Percentiles rank a stretch among this genome's conserved stretches.
phyloP scores from a whole-genome alignment of 23 red algal species.

The Gracilaria domingensis region DNA sequence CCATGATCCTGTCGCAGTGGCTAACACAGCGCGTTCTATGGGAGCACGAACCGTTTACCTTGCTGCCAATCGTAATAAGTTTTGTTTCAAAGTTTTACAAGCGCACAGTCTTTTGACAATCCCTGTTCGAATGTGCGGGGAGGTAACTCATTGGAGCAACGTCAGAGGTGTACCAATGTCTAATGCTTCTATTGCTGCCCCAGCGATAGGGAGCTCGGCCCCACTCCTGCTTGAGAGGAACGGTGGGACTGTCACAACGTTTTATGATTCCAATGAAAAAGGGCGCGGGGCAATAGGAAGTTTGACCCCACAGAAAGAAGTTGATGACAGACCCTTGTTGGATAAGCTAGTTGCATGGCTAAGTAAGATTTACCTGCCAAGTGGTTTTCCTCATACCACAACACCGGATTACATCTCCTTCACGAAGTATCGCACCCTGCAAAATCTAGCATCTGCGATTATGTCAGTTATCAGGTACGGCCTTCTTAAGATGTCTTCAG shows the following conservation, averaged over 20 bases:
- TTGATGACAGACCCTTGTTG: slow-evolving; percentile 50
- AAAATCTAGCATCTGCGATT: slow-evolving; percentile 93
- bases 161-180: background rate
- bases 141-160: background rate
- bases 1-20: background rate
- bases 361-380: slow-evolving; percentile 79
- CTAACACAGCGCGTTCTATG: slow-evolving; percentile 1
- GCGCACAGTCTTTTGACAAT: background rate
- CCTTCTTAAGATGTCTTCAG: background rate
- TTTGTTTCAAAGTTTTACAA: slow-evolving; percentile 3
- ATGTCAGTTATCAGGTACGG: slow-evolving; percentile 89
- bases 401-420: slow-evolving; percentile 95
- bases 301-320: slow-evolving; percentile 32
- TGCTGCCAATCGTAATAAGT: background rate
- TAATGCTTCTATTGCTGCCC: background rate
- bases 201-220: background rate
- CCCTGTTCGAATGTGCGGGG: background rate
- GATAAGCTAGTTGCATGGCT: slow-evolving; percentile 81
- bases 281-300: background rate
- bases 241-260: slow-evolving; percentile 26
- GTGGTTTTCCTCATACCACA: slow-evolving; percentile 91
- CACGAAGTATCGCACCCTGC: slow-evolving; percentile 90
- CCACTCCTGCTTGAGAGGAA: slow-evolving; percentile 48
- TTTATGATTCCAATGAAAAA: slow-evolving; percentile 8
- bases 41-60: slow-evolving; percentile 17